These are phyloP conservation scores for Clitopilus passeckerianus DNA, from an alignment of 768 basidiomycete genomes.

Conservation along the genomic window DNA sequence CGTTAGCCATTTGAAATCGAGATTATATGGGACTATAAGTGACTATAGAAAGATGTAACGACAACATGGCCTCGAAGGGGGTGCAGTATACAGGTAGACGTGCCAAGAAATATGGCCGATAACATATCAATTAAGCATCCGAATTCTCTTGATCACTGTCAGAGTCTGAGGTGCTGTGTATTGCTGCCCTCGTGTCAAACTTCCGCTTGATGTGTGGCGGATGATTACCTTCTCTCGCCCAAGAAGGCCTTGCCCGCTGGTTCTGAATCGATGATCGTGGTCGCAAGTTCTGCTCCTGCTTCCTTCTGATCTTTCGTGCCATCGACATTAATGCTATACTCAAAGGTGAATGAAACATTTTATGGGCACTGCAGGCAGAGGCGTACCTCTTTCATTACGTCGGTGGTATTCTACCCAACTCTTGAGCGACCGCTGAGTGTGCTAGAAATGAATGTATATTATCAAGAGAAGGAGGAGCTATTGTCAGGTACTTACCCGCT, in stretches of 20 bases:
- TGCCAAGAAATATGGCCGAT: background rate
- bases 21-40: background rate
- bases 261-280: conserved; percentile 14
- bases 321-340: conserved; percentile 29
- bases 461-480: background rate
- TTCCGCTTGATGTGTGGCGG: conserved; percentile 27
- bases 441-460: conserved; percentile 25
- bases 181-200: conserved; percentile 12
- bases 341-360: conserved; percentile 7
- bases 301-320: conserved; percentile 31
- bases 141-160: conserved; percentile 11
- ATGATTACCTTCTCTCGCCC: conserved; percentile 17
- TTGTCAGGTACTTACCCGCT: conserved; percentile 33
- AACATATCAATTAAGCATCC: background rate
- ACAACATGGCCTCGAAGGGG: background rate
- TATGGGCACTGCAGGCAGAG: background rate
- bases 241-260: conserved; percentile 26
- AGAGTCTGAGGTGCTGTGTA: conserved; percentile 17
- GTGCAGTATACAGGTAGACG: background rate
- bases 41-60: background rate
- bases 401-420: conserved; percentile 63
- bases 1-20: background rate
- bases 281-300: conserved; percentile 11
- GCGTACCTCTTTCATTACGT: conserved; percentile 42
- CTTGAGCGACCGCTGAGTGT: conserved; percentile 47